Conservation (phyloP, 140 eudicot genomes). For the Ambrosia hybrid region DNA sequence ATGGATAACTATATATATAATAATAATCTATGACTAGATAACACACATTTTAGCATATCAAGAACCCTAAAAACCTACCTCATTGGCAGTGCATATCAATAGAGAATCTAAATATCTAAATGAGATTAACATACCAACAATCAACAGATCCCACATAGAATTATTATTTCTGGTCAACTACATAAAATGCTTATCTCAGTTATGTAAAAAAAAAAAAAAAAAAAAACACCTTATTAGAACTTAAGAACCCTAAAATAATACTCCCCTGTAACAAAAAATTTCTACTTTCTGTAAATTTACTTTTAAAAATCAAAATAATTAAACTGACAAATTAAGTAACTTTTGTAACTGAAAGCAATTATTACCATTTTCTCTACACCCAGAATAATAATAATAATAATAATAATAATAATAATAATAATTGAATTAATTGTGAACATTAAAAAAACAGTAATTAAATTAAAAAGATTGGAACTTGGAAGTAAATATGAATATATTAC, state of each 20-base stretch:
- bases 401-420: not conserved
- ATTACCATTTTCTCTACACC: not conserved
- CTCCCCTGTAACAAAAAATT: no score
- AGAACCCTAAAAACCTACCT: constrained; percentile 13
- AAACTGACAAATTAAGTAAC: not conserved
- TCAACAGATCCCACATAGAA: constrained; percentile 35
- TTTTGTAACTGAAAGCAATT: not conserved
- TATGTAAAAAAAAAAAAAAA: not conserved
- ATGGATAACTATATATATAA: not conserved
- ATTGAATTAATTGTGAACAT: no score
- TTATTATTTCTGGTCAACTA: not conserved
- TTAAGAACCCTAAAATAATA: no score
- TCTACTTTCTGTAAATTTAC: no score
- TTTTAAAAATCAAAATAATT: no score
- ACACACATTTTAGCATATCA: constrained; percentile 15
- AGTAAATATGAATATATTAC: no score
- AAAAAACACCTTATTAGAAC: not conserved
- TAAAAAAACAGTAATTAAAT: no score
- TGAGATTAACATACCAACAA: not conserved
- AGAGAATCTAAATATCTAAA: constrained; percentile 14
- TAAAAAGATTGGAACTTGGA: no score
- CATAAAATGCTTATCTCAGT: not conserved
- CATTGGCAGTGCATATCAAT: constrained; percentile 22
- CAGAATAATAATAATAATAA: not conserved
- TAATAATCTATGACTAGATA: not conserved